Conservation (phyloP, 2,329 filamentous ascomycete species). For the Stagonosporopsis rhizophila region DNA sequence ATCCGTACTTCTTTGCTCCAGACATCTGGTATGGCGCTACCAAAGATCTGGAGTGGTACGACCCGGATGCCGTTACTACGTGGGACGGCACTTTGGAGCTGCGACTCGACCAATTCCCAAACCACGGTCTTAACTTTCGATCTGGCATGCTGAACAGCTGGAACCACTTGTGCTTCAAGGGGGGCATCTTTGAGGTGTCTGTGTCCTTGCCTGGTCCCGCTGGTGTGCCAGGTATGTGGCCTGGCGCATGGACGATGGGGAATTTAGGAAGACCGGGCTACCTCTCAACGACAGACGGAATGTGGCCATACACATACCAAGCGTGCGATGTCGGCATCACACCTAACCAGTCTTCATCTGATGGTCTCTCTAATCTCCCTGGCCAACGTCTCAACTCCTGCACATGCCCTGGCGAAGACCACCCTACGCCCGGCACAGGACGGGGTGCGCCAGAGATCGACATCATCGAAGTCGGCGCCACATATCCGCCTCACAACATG, state of each 20-base stretch:
- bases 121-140: conserved; percentile 56
- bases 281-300: conserved; percentile 59
- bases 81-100: conserved; percentile 56
- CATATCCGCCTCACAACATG: conserved; percentile 48
- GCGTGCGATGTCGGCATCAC: conserved; percentile 60
- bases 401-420: conserved; percentile 55
- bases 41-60: conserved; percentile 60
- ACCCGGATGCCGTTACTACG: conserved; percentile 61
- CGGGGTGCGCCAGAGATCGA: conserved; percentile 59
- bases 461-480: conserved; percentile 57
- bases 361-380: conserved; percentile 53
- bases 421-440: conserved; percentile 56
- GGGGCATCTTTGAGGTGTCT: conserved; percentile 61
- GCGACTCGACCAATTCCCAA: conserved; percentile 55
- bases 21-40: conserved; percentile 64
- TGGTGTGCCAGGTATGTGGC: conserved; percentile 59
- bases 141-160: conserved; percentile 62
- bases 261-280: conserved; percentile 63
- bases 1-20: conserved; percentile 61
- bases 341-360: conserved; percentile 55
- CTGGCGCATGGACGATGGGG: conserved; percentile 62
- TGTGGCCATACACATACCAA: conserved; percentile 64
- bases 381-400: conserved; percentile 56
- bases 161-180: conserved; percentile 64
- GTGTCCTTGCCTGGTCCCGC: conserved; percentile 60